Percentiles rank a stretch among this genome's conserved stretches.
These are phyloP conservation scores for Suillus brevipes DNA, from an alignment of 768 basidiomycete genomes.

Conservation along the genomic window DNA sequence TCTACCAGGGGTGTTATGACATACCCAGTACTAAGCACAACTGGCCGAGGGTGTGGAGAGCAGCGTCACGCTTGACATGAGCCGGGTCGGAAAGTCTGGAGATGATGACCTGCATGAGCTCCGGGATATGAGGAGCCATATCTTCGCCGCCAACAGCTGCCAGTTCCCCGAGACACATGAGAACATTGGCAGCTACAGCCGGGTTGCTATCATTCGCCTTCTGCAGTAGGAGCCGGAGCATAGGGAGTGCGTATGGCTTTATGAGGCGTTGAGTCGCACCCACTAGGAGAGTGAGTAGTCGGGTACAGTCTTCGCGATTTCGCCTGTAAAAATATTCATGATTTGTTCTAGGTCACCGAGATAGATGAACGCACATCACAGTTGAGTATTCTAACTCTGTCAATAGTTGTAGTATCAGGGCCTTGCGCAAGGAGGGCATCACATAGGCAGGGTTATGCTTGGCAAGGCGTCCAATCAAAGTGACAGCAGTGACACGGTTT, in stretches of 20 bases:
- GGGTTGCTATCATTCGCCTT: constrained; percentile 87
- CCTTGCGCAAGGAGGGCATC: constrained; percentile 95
- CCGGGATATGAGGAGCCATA: constrained; percentile 75
- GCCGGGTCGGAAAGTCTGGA: constrained; percentile 88
- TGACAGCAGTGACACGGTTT: constrained; percentile 88
- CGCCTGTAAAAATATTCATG: constrained; percentile 47
- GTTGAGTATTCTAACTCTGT: constrained; percentile 97
- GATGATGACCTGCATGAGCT: constrained; percentile 90
- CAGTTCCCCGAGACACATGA: constrained; percentile 94
- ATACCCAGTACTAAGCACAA: constrained; percentile 92
- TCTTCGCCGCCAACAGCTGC: constrained; percentile 94
- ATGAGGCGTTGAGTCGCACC: constrained; percentile 91
- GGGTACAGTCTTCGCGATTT: constrained; percentile 89
- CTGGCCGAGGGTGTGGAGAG: constrained; percentile 91
- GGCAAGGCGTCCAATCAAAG: constrained; percentile 89
- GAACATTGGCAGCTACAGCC: constrained; percentile 86
- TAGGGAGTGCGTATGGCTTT: constrained; percentile 92
- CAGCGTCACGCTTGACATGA: constrained; percentile 87
- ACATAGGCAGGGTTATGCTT: constrained; percentile 98
- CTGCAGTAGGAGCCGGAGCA: constrained; percentile 87
- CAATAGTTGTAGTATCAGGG: constrained; percentile 91
- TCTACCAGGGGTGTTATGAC: constrained; percentile 90
- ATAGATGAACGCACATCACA: constrained; percentile 59
- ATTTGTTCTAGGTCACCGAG: neutral
- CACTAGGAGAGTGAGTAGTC: constrained; percentile 84